Base-by-base conservation (phyloP, 2,329 filamentous ascomycete species). In the Anthostomella pinea region DNA sequence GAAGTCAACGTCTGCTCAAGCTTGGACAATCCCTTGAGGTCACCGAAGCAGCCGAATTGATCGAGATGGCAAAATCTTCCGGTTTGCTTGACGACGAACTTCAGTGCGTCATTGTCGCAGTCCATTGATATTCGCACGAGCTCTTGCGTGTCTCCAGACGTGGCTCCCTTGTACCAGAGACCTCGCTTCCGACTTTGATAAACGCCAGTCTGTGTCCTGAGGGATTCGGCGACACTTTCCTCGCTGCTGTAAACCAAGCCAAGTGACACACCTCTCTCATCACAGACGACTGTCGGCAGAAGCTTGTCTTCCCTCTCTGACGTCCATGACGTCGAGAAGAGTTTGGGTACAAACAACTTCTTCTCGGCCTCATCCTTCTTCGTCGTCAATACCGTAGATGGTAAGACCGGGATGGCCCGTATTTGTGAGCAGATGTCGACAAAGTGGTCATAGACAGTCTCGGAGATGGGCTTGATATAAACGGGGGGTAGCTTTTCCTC, bases 181-280 rank as follows among this genome's bases (percentile, higher is more conserved):
- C 93, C 93, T 28, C 93, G 79, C 71, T 96, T 97, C 34, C 93
- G 78, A 68, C 91, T 97, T 66, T 96, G 89, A 62, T 98, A 98
- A 23, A 97, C 91, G 20, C 93, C 90, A 1, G 70, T 72, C 52
- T 75, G 70, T 5, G 88, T 95, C 54, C 79, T 79, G 43, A 98
- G 61, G 23, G 91, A 91, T 67, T 95, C 91, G 7, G 81, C 73
- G 21, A 98, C 81, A 59, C 91, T 97, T 63, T 94, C 87, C 46
- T 85, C 80, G 57, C 87, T 96, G 65, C 90, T 95, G 72, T 96
- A 98, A 13, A 96, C 93, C 47, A 98, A 68, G 1, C 93, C 93
- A 10, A 98, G 70, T 7, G 88, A 87, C 14, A 85, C 72, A 1
- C 89, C 90, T 31, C 84, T 73, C 69, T 95, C 87, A 58, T 98